Evolutionary conservation across 2,329 filamentous ascomycete genomes (phyloP).

Genomic region (Aureobasidium pullulans): DNA sequence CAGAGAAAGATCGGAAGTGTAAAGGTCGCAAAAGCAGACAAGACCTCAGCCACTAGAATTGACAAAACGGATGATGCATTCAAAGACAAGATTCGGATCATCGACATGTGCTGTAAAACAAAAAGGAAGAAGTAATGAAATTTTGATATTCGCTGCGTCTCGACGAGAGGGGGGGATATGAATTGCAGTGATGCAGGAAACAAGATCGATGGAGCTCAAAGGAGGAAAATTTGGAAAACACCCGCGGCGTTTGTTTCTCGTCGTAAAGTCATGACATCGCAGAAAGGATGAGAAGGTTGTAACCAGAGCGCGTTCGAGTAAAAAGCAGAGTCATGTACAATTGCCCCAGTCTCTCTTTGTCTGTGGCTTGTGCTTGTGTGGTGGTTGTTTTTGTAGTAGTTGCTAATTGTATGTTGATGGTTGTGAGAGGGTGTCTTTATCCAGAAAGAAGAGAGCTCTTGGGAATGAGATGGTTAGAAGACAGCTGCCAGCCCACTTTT

Average conservation of each 20-base stretch:
- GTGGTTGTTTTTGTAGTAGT: not conserved
- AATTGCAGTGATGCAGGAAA: constrained; percentile 7
- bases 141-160: constrained; percentile 9
- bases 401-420: not conserved
- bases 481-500: constrained; percentile 89
- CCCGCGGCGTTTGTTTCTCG: constrained; percentile 3
- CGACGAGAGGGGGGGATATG: not conserved
- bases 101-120: not conserved
- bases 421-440: not conserved
- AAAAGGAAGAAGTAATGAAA: not conserved
- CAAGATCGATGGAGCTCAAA: constrained; percentile 1
- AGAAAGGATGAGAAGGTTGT: not conserved
- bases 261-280: constrained; percentile 7
- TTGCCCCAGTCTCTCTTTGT: not conserved
- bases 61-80: not conserved
- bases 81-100: not conserved
- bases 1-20: not conserved
- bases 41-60: not conserved
- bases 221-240: not conserved
- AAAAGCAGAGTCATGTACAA: constrained; percentile 3
- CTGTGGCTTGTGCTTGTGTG: not conserved
- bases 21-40: not conserved
- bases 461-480: constrained; percentile 46
- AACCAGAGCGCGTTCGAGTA: constrained; percentile 1
- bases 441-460: not conserved